A percentile compares a stretch with the other conserved stretches of the same genome.
Evolutionary conservation across 345 rosid genomes (phyloP).

Genomic region (Salix viminalis): DNA sequence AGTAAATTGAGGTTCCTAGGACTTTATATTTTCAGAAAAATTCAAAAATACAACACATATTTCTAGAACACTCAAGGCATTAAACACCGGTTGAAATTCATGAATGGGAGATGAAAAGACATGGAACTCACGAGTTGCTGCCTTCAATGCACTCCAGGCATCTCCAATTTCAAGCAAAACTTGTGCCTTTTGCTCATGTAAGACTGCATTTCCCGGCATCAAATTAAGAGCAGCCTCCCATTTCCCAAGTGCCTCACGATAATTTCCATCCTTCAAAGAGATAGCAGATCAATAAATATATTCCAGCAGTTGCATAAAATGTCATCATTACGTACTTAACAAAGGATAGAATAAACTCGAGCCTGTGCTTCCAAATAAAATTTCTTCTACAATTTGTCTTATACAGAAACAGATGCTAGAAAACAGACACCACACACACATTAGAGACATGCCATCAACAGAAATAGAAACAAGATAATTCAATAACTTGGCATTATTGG

Average conservation of each 20-base stretch:
- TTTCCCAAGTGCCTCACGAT: slow-evolving; percentile 77
- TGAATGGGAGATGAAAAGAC: neutral
- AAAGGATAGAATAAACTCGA: neutral
- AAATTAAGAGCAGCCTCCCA: slow-evolving; percentile 84
- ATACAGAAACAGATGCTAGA: neutral
- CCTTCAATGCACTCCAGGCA: slow-evolving; percentile 74
- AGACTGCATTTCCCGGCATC: slow-evolving; percentile 55
- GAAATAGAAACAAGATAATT: neutral
- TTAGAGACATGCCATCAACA: neutral
- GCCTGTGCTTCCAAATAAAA: neutral
- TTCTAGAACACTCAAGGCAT: neutral
- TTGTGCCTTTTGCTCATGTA: slow-evolving; percentile 93
- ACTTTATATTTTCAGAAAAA: neutral
- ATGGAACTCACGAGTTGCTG: slow-evolving; percentile 60
- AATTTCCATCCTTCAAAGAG: slow-evolving; percentile 66
- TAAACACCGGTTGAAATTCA: neutral
- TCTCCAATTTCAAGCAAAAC: slow-evolving; percentile 83
- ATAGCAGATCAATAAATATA: neutral
- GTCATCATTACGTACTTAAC: neutral
- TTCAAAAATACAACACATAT: neutral
- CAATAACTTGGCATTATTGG: neutral
- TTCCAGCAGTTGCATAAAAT: neutral
- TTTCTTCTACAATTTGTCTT: neutral
- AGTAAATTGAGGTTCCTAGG: slow-evolving; percentile 5
- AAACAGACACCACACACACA: neutral